These are phyloP conservation scores for Vicia sativa DNA, from an alignment of 306 rosid genomes.

Conservation along the genomic window DNA sequence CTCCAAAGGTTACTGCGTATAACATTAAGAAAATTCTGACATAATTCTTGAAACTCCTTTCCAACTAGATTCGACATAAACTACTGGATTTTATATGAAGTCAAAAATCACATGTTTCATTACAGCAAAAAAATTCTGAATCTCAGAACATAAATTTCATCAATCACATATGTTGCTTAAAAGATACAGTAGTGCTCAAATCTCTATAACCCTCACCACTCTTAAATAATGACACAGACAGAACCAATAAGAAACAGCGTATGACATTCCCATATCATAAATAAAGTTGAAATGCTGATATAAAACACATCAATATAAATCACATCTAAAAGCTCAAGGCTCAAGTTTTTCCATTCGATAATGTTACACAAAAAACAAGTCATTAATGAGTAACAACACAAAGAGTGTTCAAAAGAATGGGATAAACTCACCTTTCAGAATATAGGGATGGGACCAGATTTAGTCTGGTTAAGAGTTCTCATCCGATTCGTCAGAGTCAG, in stretches of 20 bases:
- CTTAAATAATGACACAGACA: slow-evolving; percentile 29
- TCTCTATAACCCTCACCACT: neutral
- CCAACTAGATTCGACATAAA: slow-evolving; percentile 17
- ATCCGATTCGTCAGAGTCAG: slow-evolving; percentile 83
- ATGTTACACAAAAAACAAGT: slow-evolving; percentile 24
- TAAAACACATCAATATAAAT: slow-evolving; percentile 16
- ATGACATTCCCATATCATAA: slow-evolving; percentile 18
- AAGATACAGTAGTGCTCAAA: neutral
- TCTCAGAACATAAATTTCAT: slow-evolving; percentile 26
- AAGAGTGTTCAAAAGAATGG: neutral
- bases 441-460: slow-evolving; percentile 16
- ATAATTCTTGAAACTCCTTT: slow-evolving; percentile 30
- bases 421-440: slow-evolving; percentile 43
- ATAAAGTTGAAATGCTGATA: slow-evolving; percentile 21
- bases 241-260: slow-evolving; percentile 15
- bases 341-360: slow-evolving; percentile 5
- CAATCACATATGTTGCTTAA: slow-evolving; percentile 13
- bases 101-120: slow-evolving; percentile 18
- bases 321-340: slow-evolving; percentile 9
- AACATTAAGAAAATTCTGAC: slow-evolving; percentile 1
- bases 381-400: neutral
- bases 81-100: neutral
- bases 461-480: slow-evolving; percentile 55
- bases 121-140: slow-evolving; percentile 12
- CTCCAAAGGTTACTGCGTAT: neutral